These are phyloP conservation scores for Auriscalpium microsporum DNA, from an alignment of 768 basidiomycete genomes.

Conservation along the genomic window DNA sequence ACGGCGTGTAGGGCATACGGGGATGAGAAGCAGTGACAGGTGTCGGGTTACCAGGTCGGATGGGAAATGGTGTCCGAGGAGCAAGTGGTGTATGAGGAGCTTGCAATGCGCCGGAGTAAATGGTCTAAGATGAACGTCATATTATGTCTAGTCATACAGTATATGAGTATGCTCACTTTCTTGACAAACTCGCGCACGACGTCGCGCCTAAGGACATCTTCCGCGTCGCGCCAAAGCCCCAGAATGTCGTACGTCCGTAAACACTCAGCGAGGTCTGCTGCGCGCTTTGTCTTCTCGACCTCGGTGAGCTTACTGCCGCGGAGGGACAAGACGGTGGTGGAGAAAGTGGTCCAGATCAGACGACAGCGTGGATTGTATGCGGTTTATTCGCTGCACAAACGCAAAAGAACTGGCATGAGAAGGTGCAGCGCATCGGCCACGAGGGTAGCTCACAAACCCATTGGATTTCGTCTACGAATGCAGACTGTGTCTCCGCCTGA, in stretches of 20 bases:
- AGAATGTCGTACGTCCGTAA: constrained; percentile 72
- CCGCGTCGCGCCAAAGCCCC: constrained; percentile 79
- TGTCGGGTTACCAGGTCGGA: constrained; percentile 13
- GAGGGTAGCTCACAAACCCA: constrained; percentile 48
- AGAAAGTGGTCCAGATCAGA: constrained; percentile 81
- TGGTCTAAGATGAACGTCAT: constrained; percentile 41
- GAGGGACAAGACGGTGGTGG: constrained; percentile 46
- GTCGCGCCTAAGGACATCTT: constrained; percentile 70
- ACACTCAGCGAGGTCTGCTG: constrained; percentile 69
- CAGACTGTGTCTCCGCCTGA: constrained; percentile 54
- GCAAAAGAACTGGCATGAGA: constrained; percentile 5
- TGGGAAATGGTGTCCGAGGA: constrained; percentile 65
- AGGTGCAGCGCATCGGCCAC: constrained; percentile 4
- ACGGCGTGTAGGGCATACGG: constrained; percentile 46
- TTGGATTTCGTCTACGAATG: constrained; percentile 75
- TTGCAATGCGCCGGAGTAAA: constrained; percentile 60
- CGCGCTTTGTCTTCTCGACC: constrained; percentile 52
- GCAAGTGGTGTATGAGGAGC: constrained; percentile 66
- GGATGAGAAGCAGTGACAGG: constrained; percentile 39
- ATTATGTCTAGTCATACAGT: neutral
- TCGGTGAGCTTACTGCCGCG: constrained; percentile 44
- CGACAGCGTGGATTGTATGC: constrained; percentile 76
- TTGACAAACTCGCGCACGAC: constrained; percentile 70
- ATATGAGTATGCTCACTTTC: constrained; percentile 41
- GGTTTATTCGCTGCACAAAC: constrained; percentile 59